phyloP scores from a whole-genome alignment of 2,329 filamentous ascomycete genomes.

The Sporothrix schenckii region DNA sequence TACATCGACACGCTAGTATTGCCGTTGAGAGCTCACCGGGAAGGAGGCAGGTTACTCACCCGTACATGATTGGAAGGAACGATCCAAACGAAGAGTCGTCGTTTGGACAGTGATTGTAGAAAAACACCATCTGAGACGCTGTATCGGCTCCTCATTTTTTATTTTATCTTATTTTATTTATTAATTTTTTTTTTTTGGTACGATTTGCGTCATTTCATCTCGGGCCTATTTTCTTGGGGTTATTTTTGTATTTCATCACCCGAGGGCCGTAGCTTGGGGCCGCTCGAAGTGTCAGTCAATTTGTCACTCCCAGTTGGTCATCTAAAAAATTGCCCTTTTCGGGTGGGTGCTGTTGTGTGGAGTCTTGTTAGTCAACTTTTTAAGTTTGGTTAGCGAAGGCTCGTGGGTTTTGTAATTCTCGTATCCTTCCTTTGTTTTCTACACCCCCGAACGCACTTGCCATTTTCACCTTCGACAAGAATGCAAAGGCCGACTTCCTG shows the following conservation, averaged over 20 bases:
- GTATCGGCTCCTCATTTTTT: too few relatives aligned
- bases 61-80: too few relatives aligned
- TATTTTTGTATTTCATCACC: constrained; percentile 1
- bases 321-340: constrained; percentile 1
- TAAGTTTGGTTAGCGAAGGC: not conserved
- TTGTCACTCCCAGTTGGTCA: not conserved
- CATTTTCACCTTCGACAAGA: not conserved
- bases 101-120: not conserved
- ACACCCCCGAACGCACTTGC: constrained; percentile 5
- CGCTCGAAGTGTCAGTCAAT: not conserved
- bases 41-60: not conserved
- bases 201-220: not conserved
- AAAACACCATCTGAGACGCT: too few relatives aligned
- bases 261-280: not conserved
- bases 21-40: not conserved
- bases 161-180: not conserved
- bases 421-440: constrained; percentile 15
- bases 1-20: not conserved
- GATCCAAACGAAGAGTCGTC: not conserved
- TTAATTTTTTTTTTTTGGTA: not conserved
- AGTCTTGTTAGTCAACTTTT: not conserved
- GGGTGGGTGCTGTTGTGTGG: not conserved
- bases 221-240: not conserved
- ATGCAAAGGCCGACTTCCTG: not conserved
- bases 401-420: not conserved